Evolutionary conservation across 257 asterid genomes (phyloP).

Genomic region (Ocimum tenuiflorum): DNA sequence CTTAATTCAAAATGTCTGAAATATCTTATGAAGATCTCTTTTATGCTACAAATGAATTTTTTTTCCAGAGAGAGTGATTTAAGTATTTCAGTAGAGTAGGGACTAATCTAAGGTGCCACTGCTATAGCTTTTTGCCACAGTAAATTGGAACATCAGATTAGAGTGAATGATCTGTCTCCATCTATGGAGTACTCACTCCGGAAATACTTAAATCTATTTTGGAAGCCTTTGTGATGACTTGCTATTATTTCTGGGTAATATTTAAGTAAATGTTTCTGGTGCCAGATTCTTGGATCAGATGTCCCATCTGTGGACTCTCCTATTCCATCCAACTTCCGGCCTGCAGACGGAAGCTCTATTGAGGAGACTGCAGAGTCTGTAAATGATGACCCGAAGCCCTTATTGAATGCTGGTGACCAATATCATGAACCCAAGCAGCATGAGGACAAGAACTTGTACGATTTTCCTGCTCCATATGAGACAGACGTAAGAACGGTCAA

Average conservation of each 20-base stretch:
- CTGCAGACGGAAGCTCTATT: constrained; percentile 27
- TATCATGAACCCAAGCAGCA: constrained; percentile 30
- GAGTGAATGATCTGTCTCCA: neutral
- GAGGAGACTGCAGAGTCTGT: constrained; percentile 45
- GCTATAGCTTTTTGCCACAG: no score
- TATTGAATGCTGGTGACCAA: constrained; percentile 26
- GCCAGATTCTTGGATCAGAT: constrained; percentile 65
- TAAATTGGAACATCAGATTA: neutral
- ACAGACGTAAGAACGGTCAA: constrained; percentile 42
- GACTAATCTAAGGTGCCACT: no score
- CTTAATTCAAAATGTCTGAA: no score
- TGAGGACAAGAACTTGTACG: constrained; percentile 32
- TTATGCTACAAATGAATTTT: no score
- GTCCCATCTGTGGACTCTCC: constrained; percentile 32
- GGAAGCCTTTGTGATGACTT: neutral
- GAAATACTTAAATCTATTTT: neutral
- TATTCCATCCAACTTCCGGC: constrained; percentile 28
- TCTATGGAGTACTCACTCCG: neutral
- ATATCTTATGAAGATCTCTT: no score
- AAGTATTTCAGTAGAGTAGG: no score
- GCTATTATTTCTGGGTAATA: neutral
- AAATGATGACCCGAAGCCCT: constrained; percentile 25
- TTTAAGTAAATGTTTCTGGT: constrained; percentile 4
- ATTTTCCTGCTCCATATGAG: constrained; percentile 35
- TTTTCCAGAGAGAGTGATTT: no score